Evolutionary conservation across 768 basidiomycete species (phyloP).

Genomic region (Crepidotus variabilis): DNA sequence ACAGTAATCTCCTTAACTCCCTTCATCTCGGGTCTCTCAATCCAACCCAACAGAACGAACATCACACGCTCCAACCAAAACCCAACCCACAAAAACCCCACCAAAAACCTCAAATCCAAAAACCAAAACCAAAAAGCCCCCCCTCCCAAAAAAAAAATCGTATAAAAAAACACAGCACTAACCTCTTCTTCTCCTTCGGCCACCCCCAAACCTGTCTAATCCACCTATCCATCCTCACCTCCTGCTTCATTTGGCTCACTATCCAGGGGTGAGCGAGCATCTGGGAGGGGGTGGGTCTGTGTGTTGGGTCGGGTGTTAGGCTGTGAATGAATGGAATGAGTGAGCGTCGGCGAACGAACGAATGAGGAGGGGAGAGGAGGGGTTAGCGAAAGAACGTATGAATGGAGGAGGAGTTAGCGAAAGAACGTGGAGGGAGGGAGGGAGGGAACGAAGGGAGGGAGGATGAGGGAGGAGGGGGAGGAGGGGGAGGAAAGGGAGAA

Average conservation of each 20-base stretch:
- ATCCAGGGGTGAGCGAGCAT: constrained; percentile 45
- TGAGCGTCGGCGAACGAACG: no score
- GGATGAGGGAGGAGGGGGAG: neutral
- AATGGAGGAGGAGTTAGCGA: neutral
- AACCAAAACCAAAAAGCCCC: no score
- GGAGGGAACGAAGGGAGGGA: neutral
- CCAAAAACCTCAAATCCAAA: no score
- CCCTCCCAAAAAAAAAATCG: no score
- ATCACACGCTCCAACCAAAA: no score
- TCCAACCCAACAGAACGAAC: no score
- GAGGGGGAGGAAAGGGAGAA: neutral
- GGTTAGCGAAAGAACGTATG: no score
- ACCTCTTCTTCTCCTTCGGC: constrained; percentile 4
- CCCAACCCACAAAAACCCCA: no score
- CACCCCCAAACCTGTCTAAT: constrained; percentile 23
- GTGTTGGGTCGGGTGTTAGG: constrained; percentile 59
- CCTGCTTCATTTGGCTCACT: constrained; percentile 12
- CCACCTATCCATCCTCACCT: constrained; percentile 20
- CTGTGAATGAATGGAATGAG: constrained; percentile 28
- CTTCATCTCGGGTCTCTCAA: no score
- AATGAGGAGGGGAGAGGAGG: neutral
- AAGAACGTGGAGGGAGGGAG: neutral
- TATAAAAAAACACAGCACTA: no score
- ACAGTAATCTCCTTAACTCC: no score
- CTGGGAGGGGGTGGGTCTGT: constrained; percentile 75